A percentile compares a stretch with the other conserved stretches of the same genome.
Evolutionary conservation across 192 early-diverging fungal genomes (phyloP).

Genomic region (Martensiomyces pterosporus): DNA sequence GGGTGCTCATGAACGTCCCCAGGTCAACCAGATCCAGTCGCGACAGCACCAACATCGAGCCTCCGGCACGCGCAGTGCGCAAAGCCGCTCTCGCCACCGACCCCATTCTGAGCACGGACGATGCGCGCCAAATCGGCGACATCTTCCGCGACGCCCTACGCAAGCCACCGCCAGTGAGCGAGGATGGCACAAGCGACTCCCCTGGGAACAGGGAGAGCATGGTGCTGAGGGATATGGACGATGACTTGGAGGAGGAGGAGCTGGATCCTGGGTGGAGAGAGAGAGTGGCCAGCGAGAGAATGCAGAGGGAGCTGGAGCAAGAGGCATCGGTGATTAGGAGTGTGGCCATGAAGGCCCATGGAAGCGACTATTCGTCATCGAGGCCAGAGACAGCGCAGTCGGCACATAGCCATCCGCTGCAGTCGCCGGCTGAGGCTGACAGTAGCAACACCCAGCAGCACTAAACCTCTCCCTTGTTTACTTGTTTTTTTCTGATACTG

Average conservation of each 20-base stretch:
- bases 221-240: constrained; percentile 16
- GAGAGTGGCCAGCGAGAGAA: constrained; percentile 46
- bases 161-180: constrained; percentile 39
- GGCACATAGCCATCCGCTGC: constrained; percentile 1
- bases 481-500: too few relatives aligned
- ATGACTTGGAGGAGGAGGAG: constrained; percentile 24
- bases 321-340: constrained; percentile 39
- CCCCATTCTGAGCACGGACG: constrained; percentile 31
- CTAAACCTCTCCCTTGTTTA: too few relatives aligned
- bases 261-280: constrained; percentile 47
- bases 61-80: too few relatives aligned
- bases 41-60: too few relatives aligned
- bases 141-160: constrained; percentile 48
- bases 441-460: too few relatives aligned
- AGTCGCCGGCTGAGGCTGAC: too few relatives aligned
- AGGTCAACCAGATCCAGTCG: constrained; percentile 18
- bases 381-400: constrained; percentile 23
- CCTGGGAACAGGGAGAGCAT: constrained; percentile 10
- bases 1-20: constrained; percentile 41
- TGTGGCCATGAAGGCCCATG: constrained; percentile 42
- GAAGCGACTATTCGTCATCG: constrained; percentile 42
- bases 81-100: too few relatives aligned
- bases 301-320: constrained; percentile 47
- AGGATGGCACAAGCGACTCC: constrained; percentile 25
- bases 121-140: constrained; percentile 48